A percentile compares a stretch with the other conserved stretches of the same genome.
phyloP scores from a whole-genome alignment of 2,329 filamentous ascomycete genomes.

The Chrysoporthe deuterocubensis region DNA sequence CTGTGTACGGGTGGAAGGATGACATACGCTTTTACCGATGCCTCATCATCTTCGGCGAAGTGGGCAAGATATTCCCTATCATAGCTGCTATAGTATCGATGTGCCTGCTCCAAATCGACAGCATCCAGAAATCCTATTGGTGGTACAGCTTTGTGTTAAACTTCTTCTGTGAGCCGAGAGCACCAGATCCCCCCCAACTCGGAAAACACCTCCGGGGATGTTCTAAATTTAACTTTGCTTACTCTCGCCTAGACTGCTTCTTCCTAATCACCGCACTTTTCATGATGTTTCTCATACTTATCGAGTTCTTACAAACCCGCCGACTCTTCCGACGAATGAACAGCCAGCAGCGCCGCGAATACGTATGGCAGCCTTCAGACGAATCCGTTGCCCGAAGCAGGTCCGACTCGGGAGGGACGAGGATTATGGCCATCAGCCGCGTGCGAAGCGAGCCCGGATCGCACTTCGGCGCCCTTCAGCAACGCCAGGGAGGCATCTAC shows the following conservation, averaged over 20 bases:
- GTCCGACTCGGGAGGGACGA: neutral
- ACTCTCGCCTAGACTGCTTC: constrained; percentile 2
- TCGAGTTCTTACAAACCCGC: constrained; percentile 26
- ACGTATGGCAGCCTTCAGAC: constrained; percentile 4
- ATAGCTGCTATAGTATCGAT: constrained; percentile 6
- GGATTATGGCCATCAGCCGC: neutral
- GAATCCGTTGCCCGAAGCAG: neutral
- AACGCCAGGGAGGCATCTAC: constrained; percentile 24
- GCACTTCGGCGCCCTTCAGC: constrained; percentile 24
- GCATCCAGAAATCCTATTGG: constrained; percentile 15
- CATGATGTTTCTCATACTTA: constrained; percentile 23
- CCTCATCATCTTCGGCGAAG: constrained; percentile 15
- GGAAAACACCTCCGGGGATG: neutral
- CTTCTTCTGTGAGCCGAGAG: constrained; percentile 18
- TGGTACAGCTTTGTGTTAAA: constrained; percentile 19
- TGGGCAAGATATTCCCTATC: constrained; percentile 20
- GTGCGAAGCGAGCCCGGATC: neutral
- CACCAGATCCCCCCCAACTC: neutral
- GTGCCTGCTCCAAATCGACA: constrained; percentile 6
- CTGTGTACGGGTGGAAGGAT: constrained; percentile 24
- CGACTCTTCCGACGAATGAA: constrained; percentile 22
- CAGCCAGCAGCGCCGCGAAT: constrained; percentile 11
- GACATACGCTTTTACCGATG: neutral
- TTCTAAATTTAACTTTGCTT: neutral
- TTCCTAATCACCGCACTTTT: constrained; percentile 12